Evolutionary conservation across 2,329 filamentous ascomycete species (phyloP).

Genomic region (Lachnellula occidentalis): DNA sequence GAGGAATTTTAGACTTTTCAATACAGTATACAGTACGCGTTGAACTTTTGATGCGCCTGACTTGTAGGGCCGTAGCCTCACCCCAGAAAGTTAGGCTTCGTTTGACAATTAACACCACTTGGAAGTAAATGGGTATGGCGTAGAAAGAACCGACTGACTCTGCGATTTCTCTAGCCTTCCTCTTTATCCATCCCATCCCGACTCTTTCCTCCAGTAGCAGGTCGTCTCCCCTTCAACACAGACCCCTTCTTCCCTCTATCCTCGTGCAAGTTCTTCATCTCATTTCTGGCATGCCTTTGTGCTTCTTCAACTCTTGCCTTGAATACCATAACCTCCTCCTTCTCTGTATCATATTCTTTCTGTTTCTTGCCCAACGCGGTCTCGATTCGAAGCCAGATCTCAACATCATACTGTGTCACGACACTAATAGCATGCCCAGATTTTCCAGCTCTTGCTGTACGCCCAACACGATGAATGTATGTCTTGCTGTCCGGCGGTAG

Average conservation of each 20-base stretch:
- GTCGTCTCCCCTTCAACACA: conserved; percentile 46
- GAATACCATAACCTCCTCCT: conserved; percentile 83
- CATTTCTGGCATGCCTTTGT: conserved; percentile 68
- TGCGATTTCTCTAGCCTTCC: conserved; percentile 24
- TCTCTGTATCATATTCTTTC: conserved; percentile 60
- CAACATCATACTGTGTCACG: conserved; percentile 82
- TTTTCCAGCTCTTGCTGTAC: conserved; percentile 82
- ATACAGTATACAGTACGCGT: too few relatives aligned
- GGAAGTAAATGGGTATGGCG: neutral
- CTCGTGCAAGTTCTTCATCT: conserved; percentile 78
- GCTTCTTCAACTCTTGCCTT: conserved; percentile 74
- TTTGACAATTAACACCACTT: too few relatives aligned
- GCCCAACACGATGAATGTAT: conserved; percentile 83
- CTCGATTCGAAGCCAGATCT: conserved; percentile 77
- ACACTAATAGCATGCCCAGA: conserved; percentile 75
- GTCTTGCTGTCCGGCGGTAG: conserved; percentile 82
- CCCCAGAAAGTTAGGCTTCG: too few relatives aligned
- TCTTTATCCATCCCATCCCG: conserved; percentile 41
- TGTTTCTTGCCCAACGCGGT: conserved; percentile 74
- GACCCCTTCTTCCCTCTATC: conserved; percentile 48
- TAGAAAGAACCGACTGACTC: too few relatives aligned
- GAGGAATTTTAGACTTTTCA: too few relatives aligned
- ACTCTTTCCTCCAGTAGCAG: conserved; percentile 40
- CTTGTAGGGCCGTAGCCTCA: too few relatives aligned
- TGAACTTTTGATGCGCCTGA: too few relatives aligned